Base-by-base conservation (phyloP, 2,329 filamentous ascomycete species). In the Colletotrichum costaricense region DNA sequence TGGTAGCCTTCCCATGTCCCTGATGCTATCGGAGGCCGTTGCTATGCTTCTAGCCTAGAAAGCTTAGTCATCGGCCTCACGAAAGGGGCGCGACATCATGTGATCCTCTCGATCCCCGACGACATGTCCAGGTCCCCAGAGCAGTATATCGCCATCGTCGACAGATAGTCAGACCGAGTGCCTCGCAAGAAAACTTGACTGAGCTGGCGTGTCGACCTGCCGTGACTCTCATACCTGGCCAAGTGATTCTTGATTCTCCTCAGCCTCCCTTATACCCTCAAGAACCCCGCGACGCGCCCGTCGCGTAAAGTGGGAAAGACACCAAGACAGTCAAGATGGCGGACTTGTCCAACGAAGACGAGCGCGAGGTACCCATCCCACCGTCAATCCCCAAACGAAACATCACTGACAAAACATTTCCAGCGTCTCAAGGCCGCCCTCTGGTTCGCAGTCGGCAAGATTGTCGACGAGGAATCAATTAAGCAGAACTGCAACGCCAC, bases 351-450 rank as follows among this genome's bases (percentile, higher is more conserved):
- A 73, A 74, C 33, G 80, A 82, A 35, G 78, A 84, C 14, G 81
- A 83, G 55, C 77, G 82, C 60, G 83, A 85, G 74, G 84, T 83
- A 77, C 22, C 4, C 16, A 14, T 7, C 16, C 8, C 30, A 26
- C 11, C 26, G 1, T 16, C 5, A 7, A 54, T 1, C 52, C 19
- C 46, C 22, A 5, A 24, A 19, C 9, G 12, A 28, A 28, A 5
- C 7, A 52, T 42, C 5, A 2, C 64, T 69, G 14, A 74, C 59
- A 73, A 0, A 8, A 26, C 4, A 5, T 14, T 2, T 4, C 54
- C 76, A 98, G 93, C 92, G 93, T 75, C 89, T 97, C 78, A 97
- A 97, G 86, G 91, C 93, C 46, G 93, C 94, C 16, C 89, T 97
- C 28, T 97, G 95, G 95, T 93, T 93, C 79, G 90, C 92, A 28